These are phyloP conservation scores for Monascus ruber DNA, from an alignment of 2,329 filamentous ascomycete genomes.

Conservation along the genomic window DNA sequence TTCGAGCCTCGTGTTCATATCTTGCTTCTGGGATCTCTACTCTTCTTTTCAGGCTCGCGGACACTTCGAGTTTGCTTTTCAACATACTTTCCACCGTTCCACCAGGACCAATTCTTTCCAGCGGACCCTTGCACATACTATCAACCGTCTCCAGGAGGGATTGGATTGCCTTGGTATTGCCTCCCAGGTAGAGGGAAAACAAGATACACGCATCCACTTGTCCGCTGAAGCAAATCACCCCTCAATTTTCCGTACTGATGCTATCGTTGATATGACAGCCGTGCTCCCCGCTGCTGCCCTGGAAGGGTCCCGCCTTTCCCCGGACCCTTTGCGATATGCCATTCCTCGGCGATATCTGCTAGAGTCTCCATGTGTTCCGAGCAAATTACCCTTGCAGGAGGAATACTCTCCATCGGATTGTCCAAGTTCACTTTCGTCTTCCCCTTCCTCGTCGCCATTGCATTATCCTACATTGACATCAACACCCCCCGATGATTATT, in stretches of 20 bases:
- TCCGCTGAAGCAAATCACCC: too few relatives aligned
- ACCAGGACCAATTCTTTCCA: too few relatives aligned
- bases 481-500: constrained; percentile 16
- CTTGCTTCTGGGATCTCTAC: too few relatives aligned
- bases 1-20: too few relatives aligned
- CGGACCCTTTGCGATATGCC: constrained; percentile 19
- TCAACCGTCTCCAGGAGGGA: too few relatives aligned
- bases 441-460: constrained; percentile 24
- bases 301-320: constrained; percentile 19
- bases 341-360: constrained; percentile 23
- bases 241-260: neutral
- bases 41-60: too few relatives aligned
- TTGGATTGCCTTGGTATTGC: too few relatives aligned
- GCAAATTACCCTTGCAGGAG: constrained; percentile 18
- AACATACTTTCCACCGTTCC: too few relatives aligned
- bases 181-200: too few relatives aligned
- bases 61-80: too few relatives aligned
- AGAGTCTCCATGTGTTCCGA: constrained; percentile 9
- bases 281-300: constrained; percentile 21
- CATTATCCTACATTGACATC: constrained; percentile 27
- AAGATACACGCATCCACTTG: too few relatives aligned
- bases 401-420: constrained; percentile 13
- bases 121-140: too few relatives aligned
- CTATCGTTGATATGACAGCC: constrained; percentile 21
- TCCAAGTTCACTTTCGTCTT: constrained; percentile 17